A percentile compares a stretch with the other conserved stretches of the same genome.
phyloP scores from a whole-genome alignment of 2,329 filamentous ascomycete genomes.

The Sclerotinia subarctica region DNA sequence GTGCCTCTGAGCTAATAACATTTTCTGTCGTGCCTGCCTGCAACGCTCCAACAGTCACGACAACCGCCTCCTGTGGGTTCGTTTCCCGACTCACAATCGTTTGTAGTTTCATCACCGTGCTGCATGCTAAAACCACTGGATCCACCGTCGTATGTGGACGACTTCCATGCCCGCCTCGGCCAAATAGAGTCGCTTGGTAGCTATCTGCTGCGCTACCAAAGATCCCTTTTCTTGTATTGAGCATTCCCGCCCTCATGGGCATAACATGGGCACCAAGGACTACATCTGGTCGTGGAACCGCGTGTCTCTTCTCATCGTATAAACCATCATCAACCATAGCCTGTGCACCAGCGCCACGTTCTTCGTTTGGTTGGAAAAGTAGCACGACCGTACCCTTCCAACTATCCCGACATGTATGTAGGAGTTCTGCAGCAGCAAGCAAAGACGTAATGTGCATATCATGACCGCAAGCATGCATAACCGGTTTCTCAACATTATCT shows the following conservation, averaged over 20 bases:
- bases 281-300: slow-evolving; percentile 52
- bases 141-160: slow-evolving; percentile 45
- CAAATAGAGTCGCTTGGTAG: slow-evolving; percentile 40
- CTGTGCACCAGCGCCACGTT: slow-evolving; percentile 59
- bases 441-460: slow-evolving; percentile 61
- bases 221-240: slow-evolving; percentile 38
- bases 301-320: slow-evolving; percentile 42
- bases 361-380: slow-evolving; percentile 66
- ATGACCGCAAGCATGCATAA: slow-evolving; percentile 69
- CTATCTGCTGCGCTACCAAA: slow-evolving; percentile 40
- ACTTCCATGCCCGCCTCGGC: slow-evolving; percentile 44
- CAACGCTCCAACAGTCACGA: slow-evolving; percentile 45
- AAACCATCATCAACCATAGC: slow-evolving; percentile 59
- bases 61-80: slow-evolving; percentile 41
- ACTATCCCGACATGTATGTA: slow-evolving; percentile 42
- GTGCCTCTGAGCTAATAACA: slow-evolving; percentile 43
- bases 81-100: slow-evolving; percentile 42
- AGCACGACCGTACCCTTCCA: slow-evolving; percentile 64
- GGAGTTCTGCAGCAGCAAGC: slow-evolving; percentile 51
- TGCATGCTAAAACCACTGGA: slow-evolving; percentile 44
- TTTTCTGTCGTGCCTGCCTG: slow-evolving; percentile 44
- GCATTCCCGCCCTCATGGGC: slow-evolving; percentile 37
- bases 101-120: slow-evolving; percentile 43
- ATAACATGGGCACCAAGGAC: slow-evolving; percentile 54
- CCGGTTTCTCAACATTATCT: slow-evolving; percentile 47